Evolutionary conservation across 371 early-diverging fungal genomes (phyloP).

Genomic region (Nematocida ironsii): DNA sequence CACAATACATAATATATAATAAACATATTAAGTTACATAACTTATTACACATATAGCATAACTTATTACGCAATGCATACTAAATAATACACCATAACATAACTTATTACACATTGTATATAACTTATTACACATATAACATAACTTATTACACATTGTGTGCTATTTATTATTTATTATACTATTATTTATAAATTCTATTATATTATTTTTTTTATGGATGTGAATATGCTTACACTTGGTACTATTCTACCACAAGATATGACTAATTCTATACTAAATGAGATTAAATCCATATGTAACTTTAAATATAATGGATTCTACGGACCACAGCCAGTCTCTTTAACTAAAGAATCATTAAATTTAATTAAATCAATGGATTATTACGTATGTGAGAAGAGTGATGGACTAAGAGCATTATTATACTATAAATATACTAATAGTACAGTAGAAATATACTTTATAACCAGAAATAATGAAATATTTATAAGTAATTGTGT

Average conservation of each 20-base stretch:
- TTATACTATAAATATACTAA: constrained; percentile 68
- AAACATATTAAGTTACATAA: no score
- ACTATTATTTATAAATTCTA: no score
- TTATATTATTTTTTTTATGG: constrained; percentile 44
- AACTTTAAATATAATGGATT: not conserved
- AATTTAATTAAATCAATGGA: constrained; percentile 76
- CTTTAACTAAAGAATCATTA: constrained; percentile 75
- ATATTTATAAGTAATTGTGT: constrained; percentile 30
- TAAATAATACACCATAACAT: no score
- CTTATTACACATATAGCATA: no score
- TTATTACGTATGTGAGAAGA: constrained; percentile 92
- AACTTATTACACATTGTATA: no score
- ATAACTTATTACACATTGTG: no score
- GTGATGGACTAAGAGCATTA: constrained; percentile 86
- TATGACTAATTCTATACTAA: not conserved
- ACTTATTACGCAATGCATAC: no score
- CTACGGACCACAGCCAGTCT: constrained; percentile 89
- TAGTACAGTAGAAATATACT: constrained; percentile 41
- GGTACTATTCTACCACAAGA: no score
- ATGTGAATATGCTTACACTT: not conserved
- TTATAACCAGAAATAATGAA: constrained; percentile 67
- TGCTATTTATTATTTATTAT: no score
- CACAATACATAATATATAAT: not conserved
- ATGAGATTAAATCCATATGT: constrained; percentile 36
- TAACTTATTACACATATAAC: no score